Evolutionary conservation across 1,284 basidiomycete species (phyloP), one percentile per base, ranked within the genome.

Genomic region (Ustilago crameri): DNA sequence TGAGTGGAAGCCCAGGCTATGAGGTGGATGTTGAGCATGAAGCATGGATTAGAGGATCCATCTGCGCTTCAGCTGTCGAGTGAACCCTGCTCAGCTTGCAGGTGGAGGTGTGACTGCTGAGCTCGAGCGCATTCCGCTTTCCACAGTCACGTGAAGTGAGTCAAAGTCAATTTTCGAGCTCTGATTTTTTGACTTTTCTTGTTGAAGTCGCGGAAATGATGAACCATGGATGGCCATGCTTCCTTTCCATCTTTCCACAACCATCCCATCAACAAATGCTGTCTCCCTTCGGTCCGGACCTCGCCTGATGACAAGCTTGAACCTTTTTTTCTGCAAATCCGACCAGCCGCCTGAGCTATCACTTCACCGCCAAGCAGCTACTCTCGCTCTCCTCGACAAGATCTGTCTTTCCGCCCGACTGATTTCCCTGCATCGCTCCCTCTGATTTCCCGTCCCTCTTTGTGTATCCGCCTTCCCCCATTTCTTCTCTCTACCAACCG

Each of bases 81-180:
- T 50, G 37, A 51, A 51, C 43, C 42, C 27, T 58, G 56, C 35
- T 40, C 43, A 46, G 49, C 37, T 26, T 5, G 43, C 26, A 50
- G 48, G 56, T 58, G 56, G 56, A 58, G 56, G 56, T 41, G 18
- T 23, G 34, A n/a, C 40, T 46, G 45, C 53, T 20, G 44, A 48
- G 20, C 18, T 37, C 18, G 32, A 35, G 35, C 41, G 30, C 30
- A 30, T 30, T 30, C 22, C 10, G 17, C n/a, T n/a, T 17, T 20
- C 51, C 27, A 18, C 22, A n/a, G 53, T 55, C 55, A 57, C 55
- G 47, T 57, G 47, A 18, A 1, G 41, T 15, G 20, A 42, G 17
- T 14, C 7, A 14, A n/a, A 30, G 30, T 12, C 30, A 30, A 5
- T 30, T 30, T 30, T 30, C 7, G 3, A 34, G 30, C 51, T 46